Percentiles rank a stretch among this genome's conserved stretches.
These are phyloP conservation scores for Meyerozyma smithsonii DNA, from an alignment of 1,139 yeast species.

Conservation along the genomic window DNA sequence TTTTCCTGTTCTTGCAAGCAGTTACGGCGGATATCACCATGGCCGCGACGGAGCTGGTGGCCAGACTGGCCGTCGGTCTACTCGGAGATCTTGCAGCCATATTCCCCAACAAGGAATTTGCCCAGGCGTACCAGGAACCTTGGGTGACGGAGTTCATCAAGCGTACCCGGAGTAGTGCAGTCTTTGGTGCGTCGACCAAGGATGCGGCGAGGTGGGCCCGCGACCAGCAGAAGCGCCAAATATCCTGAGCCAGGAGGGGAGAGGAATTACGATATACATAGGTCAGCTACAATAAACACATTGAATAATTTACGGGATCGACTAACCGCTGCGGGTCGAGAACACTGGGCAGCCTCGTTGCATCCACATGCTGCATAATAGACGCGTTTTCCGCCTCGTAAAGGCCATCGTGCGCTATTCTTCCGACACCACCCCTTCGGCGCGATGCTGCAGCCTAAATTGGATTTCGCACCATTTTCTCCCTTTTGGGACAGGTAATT, in stretches of 20 bases:
- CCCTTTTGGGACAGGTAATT: neutral
- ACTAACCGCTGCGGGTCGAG: no score
- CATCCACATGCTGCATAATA: neutral
- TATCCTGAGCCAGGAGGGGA: conserved; percentile 9
- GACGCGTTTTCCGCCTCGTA: neutral
- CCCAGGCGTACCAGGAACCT: conserved; percentile 57
- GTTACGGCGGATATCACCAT: conserved; percentile 59
- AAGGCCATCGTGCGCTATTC: neutral
- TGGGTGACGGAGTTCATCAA: conserved; percentile 81
- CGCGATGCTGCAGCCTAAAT: neutral
- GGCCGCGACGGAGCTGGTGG: conserved; percentile 57
- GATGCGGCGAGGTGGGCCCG: conserved; percentile 97
- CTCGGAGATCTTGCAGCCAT: conserved; percentile 90
- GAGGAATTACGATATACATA: neutral
- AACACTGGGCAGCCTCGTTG: no score
- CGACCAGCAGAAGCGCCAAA: conserved; percentile 69
- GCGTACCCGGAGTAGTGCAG: conserved; percentile 60
- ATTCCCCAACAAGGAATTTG: conserved; percentile 72
- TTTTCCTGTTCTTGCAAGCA: conserved; percentile 63
- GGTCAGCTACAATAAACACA: neutral
- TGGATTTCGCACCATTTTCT: neutral
- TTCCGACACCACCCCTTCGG: neutral
- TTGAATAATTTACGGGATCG: neutral
- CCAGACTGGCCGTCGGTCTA: conserved; percentile 79
- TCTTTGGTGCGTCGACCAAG: conserved; percentile 61